Conservation (phyloP, 139 green algal species). For the Dunaliella sp. region DNA sequence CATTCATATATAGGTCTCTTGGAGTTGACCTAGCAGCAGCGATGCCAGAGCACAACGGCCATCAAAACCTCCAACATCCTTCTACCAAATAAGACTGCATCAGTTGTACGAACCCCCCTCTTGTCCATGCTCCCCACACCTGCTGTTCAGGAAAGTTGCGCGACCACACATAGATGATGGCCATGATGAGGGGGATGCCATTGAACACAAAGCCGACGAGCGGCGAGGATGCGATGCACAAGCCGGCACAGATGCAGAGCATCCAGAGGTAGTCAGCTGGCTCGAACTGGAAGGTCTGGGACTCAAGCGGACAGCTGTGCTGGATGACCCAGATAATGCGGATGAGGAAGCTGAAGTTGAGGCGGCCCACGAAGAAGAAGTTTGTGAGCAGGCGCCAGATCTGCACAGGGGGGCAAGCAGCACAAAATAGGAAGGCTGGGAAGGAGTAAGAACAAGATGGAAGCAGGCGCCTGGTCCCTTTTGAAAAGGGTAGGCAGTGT, state of each 20-base stretch:
- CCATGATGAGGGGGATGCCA: slow-evolving; percentile 48
- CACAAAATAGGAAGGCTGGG: too few species aligned
- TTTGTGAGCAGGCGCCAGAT: slow-evolving; percentile 61
- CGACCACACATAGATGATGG: slow-evolving; percentile 66
- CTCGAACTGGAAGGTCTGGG: slow-evolving; percentile 48
- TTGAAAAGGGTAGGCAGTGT: too few species aligned
- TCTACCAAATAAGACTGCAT: not conserved
- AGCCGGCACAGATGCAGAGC: slow-evolving; percentile 47
- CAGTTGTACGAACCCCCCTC: not conserved
- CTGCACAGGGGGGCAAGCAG: too few species aligned
- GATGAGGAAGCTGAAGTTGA: slow-evolving; percentile 47
- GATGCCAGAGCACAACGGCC: not conserved
- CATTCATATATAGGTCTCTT: not conserved
- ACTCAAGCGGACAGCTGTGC: slow-evolving; percentile 53
- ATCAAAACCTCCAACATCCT: not conserved
- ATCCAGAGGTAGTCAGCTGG: slow-evolving; percentile 70
- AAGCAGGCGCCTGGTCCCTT: too few species aligned
- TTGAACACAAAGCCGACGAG: slow-evolving; percentile 17
- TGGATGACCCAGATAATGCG: slow-evolving; percentile 50
- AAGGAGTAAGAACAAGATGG: too few species aligned
- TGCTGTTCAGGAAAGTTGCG: slow-evolving; percentile 49
- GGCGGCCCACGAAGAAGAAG: slow-evolving; percentile 51
- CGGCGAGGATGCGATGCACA: slow-evolving; percentile 14
- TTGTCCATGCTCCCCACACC: not conserved
- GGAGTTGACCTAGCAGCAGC: not conserved